Conservation (phyloP, 2,329 filamentous ascomycete species). For the Fusarium burgessii region DNA sequence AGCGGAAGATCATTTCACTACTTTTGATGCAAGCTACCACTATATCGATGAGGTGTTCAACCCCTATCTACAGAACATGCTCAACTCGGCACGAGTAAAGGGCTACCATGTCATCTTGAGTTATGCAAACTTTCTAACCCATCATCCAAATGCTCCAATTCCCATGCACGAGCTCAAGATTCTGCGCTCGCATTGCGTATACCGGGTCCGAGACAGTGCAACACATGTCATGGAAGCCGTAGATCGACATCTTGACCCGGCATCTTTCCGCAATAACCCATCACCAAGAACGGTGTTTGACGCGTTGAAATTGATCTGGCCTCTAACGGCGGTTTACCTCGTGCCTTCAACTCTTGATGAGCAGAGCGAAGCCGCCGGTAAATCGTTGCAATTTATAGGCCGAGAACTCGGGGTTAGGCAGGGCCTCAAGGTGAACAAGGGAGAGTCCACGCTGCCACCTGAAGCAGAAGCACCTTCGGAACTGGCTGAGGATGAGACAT, state of each 20-base stretch:
- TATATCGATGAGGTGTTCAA: constrained; percentile 32
- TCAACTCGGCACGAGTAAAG: constrained; percentile 51
- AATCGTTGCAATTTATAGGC: constrained; percentile 50
- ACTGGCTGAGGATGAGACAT: constrained; percentile 29
- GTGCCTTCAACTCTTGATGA: constrained; percentile 46
- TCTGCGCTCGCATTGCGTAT: constrained; percentile 47
- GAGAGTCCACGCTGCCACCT: constrained; percentile 36
- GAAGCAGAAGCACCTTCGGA: constrained; percentile 46
- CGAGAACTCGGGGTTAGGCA: constrained; percentile 54
- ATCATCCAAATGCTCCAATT: constrained; percentile 45
- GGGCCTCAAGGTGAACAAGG: constrained; percentile 47
- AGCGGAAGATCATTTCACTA: constrained; percentile 42
- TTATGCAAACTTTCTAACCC: constrained; percentile 53
- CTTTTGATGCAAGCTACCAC: constrained; percentile 27
- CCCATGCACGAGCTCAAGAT: constrained; percentile 43
- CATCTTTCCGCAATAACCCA: constrained; percentile 41
- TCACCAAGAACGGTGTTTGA: constrained; percentile 53
- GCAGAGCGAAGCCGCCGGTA: constrained; percentile 47
- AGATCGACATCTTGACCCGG: constrained; percentile 44
- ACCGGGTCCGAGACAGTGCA: constrained; percentile 45
- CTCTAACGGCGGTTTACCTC: constrained; percentile 50
- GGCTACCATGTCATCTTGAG: constrained; percentile 50
- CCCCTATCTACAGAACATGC: constrained; percentile 51
- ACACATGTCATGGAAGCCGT: constrained; percentile 48
- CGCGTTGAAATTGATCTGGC: constrained; percentile 55